Evolutionary conservation across 1,284 basidiomycete species (phyloP).

Genomic region (Blastosporella zonata): DNA sequence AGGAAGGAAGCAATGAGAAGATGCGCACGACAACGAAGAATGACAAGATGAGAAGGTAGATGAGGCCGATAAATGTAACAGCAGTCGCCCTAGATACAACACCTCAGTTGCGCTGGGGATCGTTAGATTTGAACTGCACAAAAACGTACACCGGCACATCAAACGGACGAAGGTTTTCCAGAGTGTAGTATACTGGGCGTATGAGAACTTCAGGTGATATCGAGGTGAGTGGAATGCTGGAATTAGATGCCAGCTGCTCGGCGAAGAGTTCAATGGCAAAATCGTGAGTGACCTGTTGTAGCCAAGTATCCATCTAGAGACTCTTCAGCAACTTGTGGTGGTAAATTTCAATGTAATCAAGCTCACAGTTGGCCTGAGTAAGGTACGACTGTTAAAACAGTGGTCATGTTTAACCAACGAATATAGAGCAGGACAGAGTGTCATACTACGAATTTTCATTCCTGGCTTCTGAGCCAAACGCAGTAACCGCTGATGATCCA

Average conservation of each 20-base stretch:
- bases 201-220: conserved; percentile 30
- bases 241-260: conserved; percentile 1
- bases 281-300: conserved; percentile 20
- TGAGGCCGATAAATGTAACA: conserved; percentile 62
- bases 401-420: not conserved
- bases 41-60: conserved; percentile 68
- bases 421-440: not conserved
- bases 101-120: not conserved
- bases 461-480: conserved; percentile 32
- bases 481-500: conserved; percentile 31
- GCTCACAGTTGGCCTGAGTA: conserved; percentile 30
- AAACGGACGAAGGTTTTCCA: conserved; percentile 30
- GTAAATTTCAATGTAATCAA: not conserved
- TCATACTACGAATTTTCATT: conserved; percentile 48
- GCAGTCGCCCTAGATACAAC: conserved; percentile 55
- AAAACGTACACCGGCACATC: conserved; percentile 29
- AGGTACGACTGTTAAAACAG: conserved; percentile 26
- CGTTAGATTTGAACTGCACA: not conserved
- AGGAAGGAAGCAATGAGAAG: not conserved
- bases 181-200: conserved; percentile 26
- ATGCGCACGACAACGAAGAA: conserved; percentile 32
- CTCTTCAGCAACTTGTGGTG: not conserved
- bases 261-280: conserved; percentile 13
- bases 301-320: conserved; percentile 3
- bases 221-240: conserved; percentile 39